Evolutionary conservation across 2,329 filamentous ascomycete genomes (phyloP), one percentile per base, ranked within the genome.

Genomic region (Hymenoscyphus occultus): DNA sequence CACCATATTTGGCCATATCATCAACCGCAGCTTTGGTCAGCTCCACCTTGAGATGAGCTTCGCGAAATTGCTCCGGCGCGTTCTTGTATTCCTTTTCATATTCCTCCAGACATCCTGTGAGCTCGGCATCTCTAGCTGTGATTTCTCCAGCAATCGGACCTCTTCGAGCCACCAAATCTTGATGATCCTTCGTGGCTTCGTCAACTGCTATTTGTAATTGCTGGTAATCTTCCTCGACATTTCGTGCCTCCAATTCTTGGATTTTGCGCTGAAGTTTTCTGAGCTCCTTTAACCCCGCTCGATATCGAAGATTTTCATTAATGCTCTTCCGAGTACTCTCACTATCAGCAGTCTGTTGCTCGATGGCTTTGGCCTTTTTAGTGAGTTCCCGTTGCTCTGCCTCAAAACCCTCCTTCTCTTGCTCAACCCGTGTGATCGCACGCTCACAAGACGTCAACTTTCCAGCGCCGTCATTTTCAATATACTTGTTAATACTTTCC

Each of bases 11-110:
- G 6, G 84, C 90, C 42, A 99, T 81, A 75, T 99, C 95, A 64
- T 96, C 92, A 63, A 97, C 91, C 2, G 93, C 94, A 3, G 93
- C 94, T 77, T 93, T 96, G 59, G 92, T 97, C 0, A 93, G 96
- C 79, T 89, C 92, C 0, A 97, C 91, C 71, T 90, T 90, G 80
- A 98, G 92, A 76, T 96, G 91, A 6, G 90, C 86, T 79, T 96
- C 89, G 71, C 92, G 92, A 79, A 93, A 98, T 71, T 91, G 90
- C 51, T 82, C 77, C 56, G 88, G 88, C 13, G 94, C 92, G 74
- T 94, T 86, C 74, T 92, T 89, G 81, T 97, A 97, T 70, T 97
- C 90, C 10, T 88, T 87, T 59, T 96, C 84, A 85, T 90, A 99
- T 71, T 97, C 92, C 12, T 84, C 80, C 32, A 92, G 77, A n/a